phyloP scores from a whole-genome alignment of 176 grass and related monocot genomes.

The Hordeum marinum region DNA sequence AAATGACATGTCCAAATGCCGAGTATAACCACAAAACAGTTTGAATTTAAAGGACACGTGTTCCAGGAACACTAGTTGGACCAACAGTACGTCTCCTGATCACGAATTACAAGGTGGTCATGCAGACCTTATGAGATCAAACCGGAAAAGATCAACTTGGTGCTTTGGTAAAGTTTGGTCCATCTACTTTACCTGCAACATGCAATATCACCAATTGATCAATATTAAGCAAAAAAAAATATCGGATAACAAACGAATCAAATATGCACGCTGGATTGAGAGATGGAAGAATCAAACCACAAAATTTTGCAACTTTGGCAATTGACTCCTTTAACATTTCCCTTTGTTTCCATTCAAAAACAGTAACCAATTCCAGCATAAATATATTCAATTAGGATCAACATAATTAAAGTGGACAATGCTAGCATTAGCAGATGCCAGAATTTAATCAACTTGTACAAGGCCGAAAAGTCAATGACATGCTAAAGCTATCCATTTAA shows the following conservation, averaged over 20 bases:
- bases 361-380: not conserved
- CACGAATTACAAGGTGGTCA: conserved; percentile 44
- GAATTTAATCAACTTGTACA: not conserved
- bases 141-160: conserved; percentile 27
- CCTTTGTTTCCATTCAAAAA: not conserved
- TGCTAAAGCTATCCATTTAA: not conserved
- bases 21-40: not conserved
- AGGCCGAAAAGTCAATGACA: not conserved
- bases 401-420: not conserved
- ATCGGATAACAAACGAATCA: not conserved
- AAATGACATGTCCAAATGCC: not conserved
- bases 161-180: conserved; percentile 32
- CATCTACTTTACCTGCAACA: conserved; percentile 41
- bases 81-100: conserved; percentile 15
- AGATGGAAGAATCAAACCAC: not conserved
- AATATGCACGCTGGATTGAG: not conserved
- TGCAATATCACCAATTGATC: conserved; percentile 13
- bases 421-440: not conserved
- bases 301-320: not conserved
- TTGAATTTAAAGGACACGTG: not conserved
- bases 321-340: not conserved
- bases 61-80: not conserved
- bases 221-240: not conserved
- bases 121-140: conserved; percentile 50
- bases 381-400: not conserved